Conservation (phyloP, 768 basidiomycete species). For the Serendipita indica region DNA sequence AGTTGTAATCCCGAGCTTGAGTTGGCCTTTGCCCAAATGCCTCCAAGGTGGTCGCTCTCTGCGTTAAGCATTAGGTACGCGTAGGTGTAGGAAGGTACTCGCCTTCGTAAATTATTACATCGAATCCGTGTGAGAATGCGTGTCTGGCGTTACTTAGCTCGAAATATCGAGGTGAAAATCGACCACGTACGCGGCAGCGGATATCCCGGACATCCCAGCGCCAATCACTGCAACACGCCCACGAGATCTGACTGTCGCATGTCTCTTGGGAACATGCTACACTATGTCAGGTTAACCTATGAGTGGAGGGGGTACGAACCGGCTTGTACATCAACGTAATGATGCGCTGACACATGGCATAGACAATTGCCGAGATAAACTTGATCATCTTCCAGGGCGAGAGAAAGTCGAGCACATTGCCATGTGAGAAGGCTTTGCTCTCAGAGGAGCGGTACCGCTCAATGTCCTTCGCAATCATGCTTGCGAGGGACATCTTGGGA, state of each 20-base stretch:
- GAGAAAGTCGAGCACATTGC: no score
- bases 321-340: slow-evolving; percentile 32
- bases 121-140: slow-evolving; percentile 36
- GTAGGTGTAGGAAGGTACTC: not conserved
- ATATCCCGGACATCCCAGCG: slow-evolving; percentile 38
- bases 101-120: slow-evolving; percentile 35
- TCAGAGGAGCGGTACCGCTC: no score
- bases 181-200: slow-evolving; percentile 31
- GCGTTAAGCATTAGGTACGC: not conserved
- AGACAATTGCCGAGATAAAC: no score
- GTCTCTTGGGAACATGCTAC: not conserved
- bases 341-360: no score
- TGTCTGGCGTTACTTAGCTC: slow-evolving; percentile 22
- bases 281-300: no score
- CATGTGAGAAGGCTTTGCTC: no score
- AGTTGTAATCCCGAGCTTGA: slow-evolving; percentile 35
- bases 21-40: slow-evolving; percentile 40
- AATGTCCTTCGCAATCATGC: no score
- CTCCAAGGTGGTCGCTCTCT: slow-evolving; percentile 26
- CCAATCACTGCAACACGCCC: not conserved
- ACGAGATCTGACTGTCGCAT: slow-evolving; percentile 3
- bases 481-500: no score
- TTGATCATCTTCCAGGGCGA: no score
- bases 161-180: not conserved
- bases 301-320: slow-evolving; percentile 14